These are phyloP conservation scores for Phytopythium litorale DNA, from an alignment of 352 stramenopile genomes.

Conservation along the genomic window DNA sequence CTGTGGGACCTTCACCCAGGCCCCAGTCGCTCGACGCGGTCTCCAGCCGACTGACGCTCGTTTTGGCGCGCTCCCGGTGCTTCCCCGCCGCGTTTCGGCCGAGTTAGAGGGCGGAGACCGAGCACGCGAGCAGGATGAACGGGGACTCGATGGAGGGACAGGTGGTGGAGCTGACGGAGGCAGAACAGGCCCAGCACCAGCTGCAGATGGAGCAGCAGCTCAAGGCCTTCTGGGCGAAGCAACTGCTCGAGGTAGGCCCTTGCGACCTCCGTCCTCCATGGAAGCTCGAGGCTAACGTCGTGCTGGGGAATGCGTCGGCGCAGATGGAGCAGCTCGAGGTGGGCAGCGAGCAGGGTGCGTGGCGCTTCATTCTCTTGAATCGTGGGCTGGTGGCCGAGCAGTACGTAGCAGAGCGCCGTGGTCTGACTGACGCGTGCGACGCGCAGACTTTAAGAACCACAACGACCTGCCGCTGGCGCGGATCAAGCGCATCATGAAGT, in stretches of 20 bases:
- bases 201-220: constrained; percentile 87
- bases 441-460: constrained; percentile 98
- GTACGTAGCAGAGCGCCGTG: too few relatives aligned
- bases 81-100: background rate
- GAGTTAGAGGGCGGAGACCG: background rate
- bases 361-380: background rate
- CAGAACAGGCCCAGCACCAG: constrained; percentile 82
- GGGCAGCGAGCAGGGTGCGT: constrained; percentile 89
- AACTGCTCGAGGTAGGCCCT: constrained; percentile 66
- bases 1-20: background rate
- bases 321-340: constrained; percentile 91
- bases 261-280: too few relatives aligned
- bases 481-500: constrained; percentile 99
- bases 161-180: constrained; percentile 83
- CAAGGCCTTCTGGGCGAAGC: constrained; percentile 92
- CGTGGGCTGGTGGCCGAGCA: background rate
- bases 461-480: constrained; percentile 98
- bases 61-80: background rate
- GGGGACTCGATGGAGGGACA: constrained; percentile 68
- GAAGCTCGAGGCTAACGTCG: background rate
- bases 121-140: constrained; percentile 2
- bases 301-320: background rate
- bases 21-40: background rate
- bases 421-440: background rate
- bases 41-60: background rate